Evolutionary conservation across 2,329 filamentous ascomycete genomes (phyloP), one percentile per base, ranked within the genome.

Genomic region (Eurotiales sp.): DNA sequence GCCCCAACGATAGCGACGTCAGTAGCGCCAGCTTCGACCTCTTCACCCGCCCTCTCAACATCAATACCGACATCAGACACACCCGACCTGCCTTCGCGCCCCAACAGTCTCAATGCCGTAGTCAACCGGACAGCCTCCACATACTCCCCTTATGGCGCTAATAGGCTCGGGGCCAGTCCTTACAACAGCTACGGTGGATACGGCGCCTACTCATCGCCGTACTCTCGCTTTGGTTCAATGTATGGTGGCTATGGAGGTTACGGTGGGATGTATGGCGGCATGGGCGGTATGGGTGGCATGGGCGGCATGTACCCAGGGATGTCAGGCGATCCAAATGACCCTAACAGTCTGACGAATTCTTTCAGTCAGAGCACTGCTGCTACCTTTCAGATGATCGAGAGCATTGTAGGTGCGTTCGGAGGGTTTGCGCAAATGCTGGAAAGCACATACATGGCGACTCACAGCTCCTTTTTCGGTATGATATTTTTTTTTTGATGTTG

Each of bases 361-460:
- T 96, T 97, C 77, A 89, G 85, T 67, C 91, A 95, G 70, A 93
- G 88, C 75, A 99, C 95, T 0, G 88, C 93, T 62, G 89, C 92
- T 10, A 99, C 93, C 0, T 99, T 99, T 66, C 93, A 97, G 77
- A 90, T 99, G 80, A 90, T 99, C 46, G 93, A 99, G 74, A 93
- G 91, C 61, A 88, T 99, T 52, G 93, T 99, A 12, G 89, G 90
- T 21, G 91, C 93, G 2, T 99, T 99, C 76, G 91, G 91, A 17
- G 93, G 95, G 0, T 97, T 99, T 67, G 90, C 95, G 11, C 93
- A 99, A 76, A 99, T 99, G 93, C 80, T 99, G 23, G 93, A 99
- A 74, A 97, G 93, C 76, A 97, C 93, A 10, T 99, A 96, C 64
- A 99, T 99, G 95, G 93, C 95, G 25, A 99, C 93, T 0, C 93